Percentiles rank a stretch among this genome's conserved stretches.
These are phyloP conservation scores for Soucietia sequanensis DNA, from an alignment of 805 yeast species.

Conservation along the genomic window DNA sequence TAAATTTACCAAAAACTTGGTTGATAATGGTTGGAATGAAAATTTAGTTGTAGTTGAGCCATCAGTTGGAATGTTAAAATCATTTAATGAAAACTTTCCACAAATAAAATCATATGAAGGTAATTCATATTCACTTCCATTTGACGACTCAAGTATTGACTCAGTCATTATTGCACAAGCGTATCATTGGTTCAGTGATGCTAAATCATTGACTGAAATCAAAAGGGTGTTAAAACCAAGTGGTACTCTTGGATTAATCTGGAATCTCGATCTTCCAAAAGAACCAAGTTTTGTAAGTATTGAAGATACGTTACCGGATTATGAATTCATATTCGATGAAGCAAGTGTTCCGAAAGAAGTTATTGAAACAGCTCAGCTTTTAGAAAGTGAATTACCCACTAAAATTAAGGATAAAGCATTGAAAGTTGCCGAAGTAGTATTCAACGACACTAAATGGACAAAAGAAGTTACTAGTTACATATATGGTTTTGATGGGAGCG, in stretches of 20 bases:
- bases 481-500: constrained; percentile 37
- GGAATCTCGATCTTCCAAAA: constrained; percentile 52
- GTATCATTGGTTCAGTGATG: constrained; percentile 66
- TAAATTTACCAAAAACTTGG: constrained; percentile 51
- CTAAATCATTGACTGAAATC: constrained; percentile 46
- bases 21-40: constrained; percentile 34
- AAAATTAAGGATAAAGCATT: constrained; percentile 2
- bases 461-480: constrained; percentile 28
- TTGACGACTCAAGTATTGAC: constrained; percentile 44
- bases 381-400: background rate
- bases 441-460: constrained; percentile 35
- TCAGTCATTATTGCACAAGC: constrained; percentile 58
- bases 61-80: constrained; percentile 52
- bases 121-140: constrained; percentile 47
- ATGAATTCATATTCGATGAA: constrained; percentile 5
- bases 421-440: constrained; percentile 10
- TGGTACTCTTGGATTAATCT: constrained; percentile 54
- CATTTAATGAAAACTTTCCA: constrained; percentile 49
- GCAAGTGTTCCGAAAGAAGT: constrained; percentile 6
- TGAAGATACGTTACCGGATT: constrained; percentile 7
- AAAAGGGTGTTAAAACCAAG: constrained; percentile 46
- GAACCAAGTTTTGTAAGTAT: background rate
- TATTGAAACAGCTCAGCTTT: constrained; percentile 4
- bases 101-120: constrained; percentile 34
- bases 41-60: constrained; percentile 53